These are phyloP conservation scores for Arachnomyces sp. DNA, from an alignment of 2,329 filamentous ascomycete genomes.

Conservation along the genomic window DNA sequence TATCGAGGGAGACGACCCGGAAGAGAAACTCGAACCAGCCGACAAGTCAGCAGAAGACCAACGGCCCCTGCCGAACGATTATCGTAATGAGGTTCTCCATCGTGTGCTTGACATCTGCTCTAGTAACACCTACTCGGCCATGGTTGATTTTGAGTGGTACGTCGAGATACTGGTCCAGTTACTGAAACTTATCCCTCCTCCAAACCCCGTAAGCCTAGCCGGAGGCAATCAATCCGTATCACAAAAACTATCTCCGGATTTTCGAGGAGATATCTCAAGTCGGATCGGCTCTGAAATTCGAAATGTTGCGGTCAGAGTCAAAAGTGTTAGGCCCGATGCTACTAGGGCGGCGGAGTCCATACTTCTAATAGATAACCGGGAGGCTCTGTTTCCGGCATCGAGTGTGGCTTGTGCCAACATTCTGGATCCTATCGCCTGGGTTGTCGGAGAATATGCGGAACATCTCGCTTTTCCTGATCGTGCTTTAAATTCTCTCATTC, in stretches of 20 bases:
- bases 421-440: conserved; percentile 71
- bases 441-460: conserved; percentile 80
- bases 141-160: conserved; percentile 96
- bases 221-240: conserved; percentile 7
- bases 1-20: conserved; percentile 51
- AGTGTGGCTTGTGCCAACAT: conserved; percentile 53
- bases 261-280: conserved; percentile 20
- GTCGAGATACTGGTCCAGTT: conserved; percentile 83
- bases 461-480: conserved; percentile 63
- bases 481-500: conserved; percentile 65
- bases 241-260: conserved; percentile 10
- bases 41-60: conserved; percentile 42
- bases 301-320: conserved; percentile 87
- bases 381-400: conserved; percentile 49
- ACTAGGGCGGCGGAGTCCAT: conserved; percentile 72
- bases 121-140: conserved; percentile 74
- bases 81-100: conserved; percentile 72
- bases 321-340: conserved; percentile 70
- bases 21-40: conserved; percentile 48
- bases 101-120: conserved; percentile 86
- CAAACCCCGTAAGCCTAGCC: conserved; percentile 17
- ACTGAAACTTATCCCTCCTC: conserved; percentile 52
- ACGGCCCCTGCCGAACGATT: conserved; percentile 72
- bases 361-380: conserved; percentile 53
- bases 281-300: conserved; percentile 75